Evolutionary conservation across 768 basidiomycete species (phyloP), one percentile per base, ranked within the genome.

Genomic region (Asterophora lycoperdoides): DNA sequence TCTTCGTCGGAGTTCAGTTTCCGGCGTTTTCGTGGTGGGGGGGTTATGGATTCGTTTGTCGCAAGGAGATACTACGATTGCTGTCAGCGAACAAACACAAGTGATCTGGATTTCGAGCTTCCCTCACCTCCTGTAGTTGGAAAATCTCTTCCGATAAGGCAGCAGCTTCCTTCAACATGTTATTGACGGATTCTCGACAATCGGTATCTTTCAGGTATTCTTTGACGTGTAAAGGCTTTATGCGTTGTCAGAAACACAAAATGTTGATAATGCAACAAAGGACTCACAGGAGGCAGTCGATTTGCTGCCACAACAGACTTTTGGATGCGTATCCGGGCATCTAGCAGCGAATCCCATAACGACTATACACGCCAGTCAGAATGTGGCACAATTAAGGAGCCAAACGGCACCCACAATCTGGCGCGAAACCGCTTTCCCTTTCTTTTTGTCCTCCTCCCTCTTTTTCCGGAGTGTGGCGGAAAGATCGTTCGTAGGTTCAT

Each of bases 311-410:
- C 59, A 38, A 83, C 72, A 18, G 84, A 78, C 69, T 93, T 97
- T 68, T 97, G 95, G 37, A 96, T 66, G 19, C 84, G 84, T 63
- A 98, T 98, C 30, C 95, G 81, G n/a, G 89, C 81, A 62, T 96
- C 90, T 23, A 97, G 75, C 32, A 97, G 73, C 4, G 77, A 74
- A 64, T 97, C 92, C 88, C 92, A 96, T 30, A 93, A 66, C 2
- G 75, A 72, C 93, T 97, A 44, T 48, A 50, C 44, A 20, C 35
- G 48, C 26, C 3, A 3, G 42, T 41, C 52, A 43, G n/a, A 37
- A n/a, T 10, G 5, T 54, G 40, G 19, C 41, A 9, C 10, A 15
- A 18, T 7, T 11, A 42, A 54, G 9, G 43, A 9, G 14, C 32
- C 17, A 17, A 14, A 1, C 41, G 42, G 39, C 70, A 52, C 88